Conservation (phyloP, 352 stramenopile genomes). For the Blastocystis sp. region DNA sequence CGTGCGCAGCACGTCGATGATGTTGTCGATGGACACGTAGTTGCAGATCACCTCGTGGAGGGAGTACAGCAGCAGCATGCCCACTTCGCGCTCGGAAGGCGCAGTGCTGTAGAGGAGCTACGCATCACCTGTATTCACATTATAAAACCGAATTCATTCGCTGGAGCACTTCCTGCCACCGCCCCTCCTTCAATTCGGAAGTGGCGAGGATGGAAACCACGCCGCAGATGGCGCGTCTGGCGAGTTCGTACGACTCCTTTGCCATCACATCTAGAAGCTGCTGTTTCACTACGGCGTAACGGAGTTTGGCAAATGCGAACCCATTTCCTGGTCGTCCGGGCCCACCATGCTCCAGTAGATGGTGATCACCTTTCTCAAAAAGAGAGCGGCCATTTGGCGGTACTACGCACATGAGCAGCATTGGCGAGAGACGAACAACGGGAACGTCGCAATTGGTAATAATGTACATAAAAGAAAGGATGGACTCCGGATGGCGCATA, state of each 20-base stretch:
- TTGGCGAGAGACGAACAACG: conserved; percentile 1
- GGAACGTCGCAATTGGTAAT: conserved; percentile 21
- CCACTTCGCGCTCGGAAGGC: conserved; percentile 24
- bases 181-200: background rate
- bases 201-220: conserved; percentile 21
- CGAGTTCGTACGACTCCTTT: conserved; percentile 12
- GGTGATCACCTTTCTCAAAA: conserved; percentile 47
- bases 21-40: conserved; percentile 41
- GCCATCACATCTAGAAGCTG: conserved; percentile 19
- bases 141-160: conserved; percentile 21
- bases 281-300: conserved; percentile 28
- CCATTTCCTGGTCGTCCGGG: background rate
- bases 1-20: conserved; percentile 31
- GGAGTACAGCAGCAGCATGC: conserved; percentile 49
- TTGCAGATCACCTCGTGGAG: conserved; percentile 50
- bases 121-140: background rate
- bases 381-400: conserved; percentile 60
- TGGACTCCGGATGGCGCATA: conserved; percentile 20
- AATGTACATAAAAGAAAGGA: conserved; percentile 52
- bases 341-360: conserved; percentile 27
- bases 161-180: conserved; percentile 19
- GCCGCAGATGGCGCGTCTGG: conserved; percentile 56
- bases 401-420: background rate
- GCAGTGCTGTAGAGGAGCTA: conserved; percentile 27
- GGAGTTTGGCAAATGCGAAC: background rate